Evolutionary conservation across 768 basidiomycete species (phyloP), one percentile per base, ranked within the genome.

Genomic region (Tulasnella calospora): DNA sequence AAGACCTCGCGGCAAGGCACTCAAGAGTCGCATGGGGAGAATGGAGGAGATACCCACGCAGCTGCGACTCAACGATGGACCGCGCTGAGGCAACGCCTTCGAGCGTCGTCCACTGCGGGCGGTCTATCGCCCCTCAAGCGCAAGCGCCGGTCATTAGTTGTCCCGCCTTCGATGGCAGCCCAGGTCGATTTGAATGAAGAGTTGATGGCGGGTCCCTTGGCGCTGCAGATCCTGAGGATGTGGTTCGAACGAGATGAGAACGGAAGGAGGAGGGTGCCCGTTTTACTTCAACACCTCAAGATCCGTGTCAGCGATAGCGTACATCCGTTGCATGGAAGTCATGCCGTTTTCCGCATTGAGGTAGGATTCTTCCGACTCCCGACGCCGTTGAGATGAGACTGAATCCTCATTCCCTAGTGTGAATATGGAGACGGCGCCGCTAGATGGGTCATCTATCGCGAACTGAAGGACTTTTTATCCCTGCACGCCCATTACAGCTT

Each of bases 371-470:
- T 46, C 76, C 33, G 0, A 15, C 41, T 23, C 23, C 21, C 51
- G 41, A 2, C 47, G 73, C 30, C 33, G 21, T 36, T 2, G 74
- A 15, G 19, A n/a, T 51, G 7, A 5, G 9, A 21, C 23, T 33
- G 75, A 72, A 3, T 30, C 73, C 6, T 5, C 9, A 35, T 51
- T 0, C 1, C 3, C 0, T 55, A 87, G 84, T 98, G 96, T 83
- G 94, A 98, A 84, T 99, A 99, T 83, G 97, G 95, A 0, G 96
- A 97, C 80, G 95, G 95, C 30, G 91, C 92, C 17, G 90, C 89
- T 82, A 87, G 95, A 83, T 99, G 98, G 97, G 96, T 98, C 38
- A 88, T 95, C n/a, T 95, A 95, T 84, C 91, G 97, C 74, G 92
- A 96, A 84, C 87, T 98, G 76, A 91, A 94, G 80, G 97, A 99